Evolutionary conservation across 2,329 filamentous ascomycete genomes (phyloP), one percentile per base, ranked within the genome.

Genomic region (Colletotrichum lentis): DNA sequence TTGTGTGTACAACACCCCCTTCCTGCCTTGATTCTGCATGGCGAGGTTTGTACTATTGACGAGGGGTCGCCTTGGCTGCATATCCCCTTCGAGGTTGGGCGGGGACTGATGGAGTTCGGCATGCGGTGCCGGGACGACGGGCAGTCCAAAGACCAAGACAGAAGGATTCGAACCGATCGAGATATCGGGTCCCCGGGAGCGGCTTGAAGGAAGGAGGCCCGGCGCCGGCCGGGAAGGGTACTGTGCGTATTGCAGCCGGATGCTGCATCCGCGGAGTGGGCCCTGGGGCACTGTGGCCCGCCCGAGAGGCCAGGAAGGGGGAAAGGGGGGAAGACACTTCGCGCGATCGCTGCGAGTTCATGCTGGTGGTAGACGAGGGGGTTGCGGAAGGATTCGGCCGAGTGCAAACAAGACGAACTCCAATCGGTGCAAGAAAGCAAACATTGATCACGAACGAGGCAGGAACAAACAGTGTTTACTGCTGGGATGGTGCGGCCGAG

Each of bases 101-200:
- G 6, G 41, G 6, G 41, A 7, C n/a, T 18, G 8, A 8, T 27
- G 22, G 2, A 31, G 7, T 10, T 5, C 11, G 27, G 18, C 4
- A 20, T 18, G 18, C n/a, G 8, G 24, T n/a, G 24, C 12, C 24
- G 47, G 5, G 22, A 14, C 46, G 8, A 22, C 7, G 14, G 14
- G 24, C 35, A 16, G 49, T 35, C 5, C 4, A 35, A 18, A n/a
- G 12, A 12, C 18, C 24, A 12, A 6, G 49, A 2, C 49, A n/a
- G 49, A 31, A 35, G 54, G 54, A 46, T 57, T 35, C 10, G 18
- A 31, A 31, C 16, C 31, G 41, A 57, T 57, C 24, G 54, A 57
- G 54, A 57, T 35, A 46, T 35, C 54, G 24, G 27, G 41, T 39
- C 14, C n/a, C 39, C 39, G 39, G 39, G 20, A 39, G 27, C 22